Evolutionary conservation across 2,329 filamentous ascomycete species (phyloP).

Genomic region (Escovopsis sp.): DNA sequence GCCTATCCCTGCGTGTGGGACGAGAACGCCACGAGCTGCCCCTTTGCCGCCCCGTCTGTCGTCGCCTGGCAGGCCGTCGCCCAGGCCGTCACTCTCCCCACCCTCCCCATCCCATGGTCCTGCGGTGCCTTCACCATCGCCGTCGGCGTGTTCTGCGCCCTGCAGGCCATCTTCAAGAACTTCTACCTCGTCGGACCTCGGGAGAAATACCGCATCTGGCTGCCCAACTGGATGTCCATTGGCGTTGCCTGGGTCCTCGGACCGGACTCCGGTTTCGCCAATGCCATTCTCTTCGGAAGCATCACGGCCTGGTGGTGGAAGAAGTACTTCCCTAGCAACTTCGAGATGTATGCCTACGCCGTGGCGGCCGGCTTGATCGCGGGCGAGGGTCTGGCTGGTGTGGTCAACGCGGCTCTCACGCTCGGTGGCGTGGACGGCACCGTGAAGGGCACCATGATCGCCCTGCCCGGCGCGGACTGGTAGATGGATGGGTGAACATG

Average conservation of each 20-base stretch:
- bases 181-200: slow-evolving; percentile 35
- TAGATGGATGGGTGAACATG: not conserved
- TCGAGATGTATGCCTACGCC: slow-evolving; percentile 41
- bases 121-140: slow-evolving; percentile 41
- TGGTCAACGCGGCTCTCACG: slow-evolving; percentile 37
- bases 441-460: slow-evolving; percentile 7
- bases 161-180: slow-evolving; percentile 37
- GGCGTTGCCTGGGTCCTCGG: slow-evolving; percentile 44
- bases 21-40: slow-evolving; percentile 26
- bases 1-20: slow-evolving; percentile 55
- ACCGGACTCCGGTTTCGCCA: slow-evolving; percentile 34
- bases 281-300: slow-evolving; percentile 41
- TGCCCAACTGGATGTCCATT: slow-evolving; percentile 48
- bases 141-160: slow-evolving; percentile 33
- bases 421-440: slow-evolving; percentile 18
- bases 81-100: slow-evolving; percentile 39
- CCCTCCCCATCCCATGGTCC: slow-evolving; percentile 37
- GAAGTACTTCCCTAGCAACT: slow-evolving; percentile 32
- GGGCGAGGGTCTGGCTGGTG: slow-evolving; percentile 47
- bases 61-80: slow-evolving; percentile 52
- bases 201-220: slow-evolving; percentile 39
- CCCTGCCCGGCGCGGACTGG: slow-evolving; percentile 8
- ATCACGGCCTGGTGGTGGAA: slow-evolving; percentile 37
- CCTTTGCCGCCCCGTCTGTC: slow-evolving; percentile 48
- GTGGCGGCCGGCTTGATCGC: slow-evolving; percentile 47